These are phyloP conservation scores for Aspergillus tanneri DNA, from an alignment of 2,329 filamentous ascomycete genomes.

Conservation along the genomic window DNA sequence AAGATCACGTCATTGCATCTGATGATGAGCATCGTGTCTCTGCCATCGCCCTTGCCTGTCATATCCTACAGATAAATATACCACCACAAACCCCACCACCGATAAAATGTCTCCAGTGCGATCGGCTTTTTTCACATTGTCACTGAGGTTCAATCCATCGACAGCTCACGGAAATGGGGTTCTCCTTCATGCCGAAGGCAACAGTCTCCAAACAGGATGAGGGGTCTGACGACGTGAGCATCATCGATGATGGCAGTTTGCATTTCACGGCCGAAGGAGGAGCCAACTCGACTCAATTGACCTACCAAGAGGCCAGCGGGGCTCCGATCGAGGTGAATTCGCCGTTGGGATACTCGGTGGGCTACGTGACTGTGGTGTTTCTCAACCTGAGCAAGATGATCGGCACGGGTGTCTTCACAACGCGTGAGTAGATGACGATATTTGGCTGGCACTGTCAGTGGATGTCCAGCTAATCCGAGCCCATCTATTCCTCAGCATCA, in stretches of 20 bases:
- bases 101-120: neutral
- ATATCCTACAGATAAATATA: neutral
- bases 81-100: neutral
- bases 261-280: slow-evolving; percentile 18
- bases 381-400: slow-evolving; percentile 64
- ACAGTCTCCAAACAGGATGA: neutral
- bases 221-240: slow-evolving; percentile 5
- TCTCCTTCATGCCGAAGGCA: neutral
- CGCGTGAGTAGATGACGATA: slow-evolving; percentile 48
- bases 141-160: neutral
- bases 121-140: neutral
- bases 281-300: slow-evolving; percentile 49
- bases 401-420: slow-evolving; percentile 63
- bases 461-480: neutral
- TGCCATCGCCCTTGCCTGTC: neutral
- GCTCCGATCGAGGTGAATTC: slow-evolving; percentile 61
- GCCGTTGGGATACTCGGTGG: slow-evolving; percentile 60
- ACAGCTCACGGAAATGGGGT: neutral
- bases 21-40: neutral
- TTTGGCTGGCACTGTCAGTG: neutral
- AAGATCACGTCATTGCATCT: neutral
- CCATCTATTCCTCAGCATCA: slow-evolving; percentile 49
- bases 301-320: slow-evolving; percentile 62
- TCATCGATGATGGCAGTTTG: slow-evolving; percentile 12
- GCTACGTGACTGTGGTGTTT: slow-evolving; percentile 57